phyloP scores from a whole-genome alignment of 2,329 filamentous ascomycete genomes.

The Emergomyces orientalis region DNA sequence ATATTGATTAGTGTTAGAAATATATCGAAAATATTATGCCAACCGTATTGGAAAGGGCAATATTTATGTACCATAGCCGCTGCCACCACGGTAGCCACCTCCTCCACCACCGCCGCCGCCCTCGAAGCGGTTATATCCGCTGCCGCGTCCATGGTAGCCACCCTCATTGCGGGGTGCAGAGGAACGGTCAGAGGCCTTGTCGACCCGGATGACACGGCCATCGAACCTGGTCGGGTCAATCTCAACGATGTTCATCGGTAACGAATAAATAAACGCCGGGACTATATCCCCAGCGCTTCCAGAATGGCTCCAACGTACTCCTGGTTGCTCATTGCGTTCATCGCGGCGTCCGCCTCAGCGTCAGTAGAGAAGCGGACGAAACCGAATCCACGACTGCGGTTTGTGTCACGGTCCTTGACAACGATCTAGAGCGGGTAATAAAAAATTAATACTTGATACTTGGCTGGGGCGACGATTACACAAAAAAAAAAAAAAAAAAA shows the following conservation, averaged over 20 bases:
- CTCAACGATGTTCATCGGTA: conserved; percentile 16
- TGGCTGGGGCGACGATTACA: background rate
- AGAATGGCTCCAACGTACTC: conserved; percentile 54
- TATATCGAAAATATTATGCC: conserved; percentile 10
- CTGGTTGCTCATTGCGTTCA: conserved; percentile 38
- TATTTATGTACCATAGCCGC: conserved; percentile 25
- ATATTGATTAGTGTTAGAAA: background rate
- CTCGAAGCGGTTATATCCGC: conserved; percentile 38
- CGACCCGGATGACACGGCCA: conserved; percentile 86
- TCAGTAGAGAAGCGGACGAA: conserved; percentile 72
- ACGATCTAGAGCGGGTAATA: conserved; percentile 59
- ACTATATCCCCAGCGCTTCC: conserved; percentile 5
- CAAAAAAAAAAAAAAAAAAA: conserved; percentile 10
- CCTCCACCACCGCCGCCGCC: conserved; percentile 24
- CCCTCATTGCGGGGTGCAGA: conserved; percentile 51
- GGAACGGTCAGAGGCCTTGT: conserved; percentile 81
- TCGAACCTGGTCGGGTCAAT: conserved; percentile 59
- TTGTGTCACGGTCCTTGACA: conserved; percentile 94
- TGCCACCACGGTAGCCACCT: conserved; percentile 18
- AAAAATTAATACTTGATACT: conserved; percentile 17
- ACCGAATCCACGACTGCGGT: conserved; percentile 92
- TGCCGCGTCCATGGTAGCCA: conserved; percentile 37
- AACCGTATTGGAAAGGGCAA: background rate
- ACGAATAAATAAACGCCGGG: conserved; percentile 15
- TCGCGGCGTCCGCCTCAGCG: conserved; percentile 35